Evolutionary conservation across 345 rosid species (phyloP), one percentile per base, ranked within the genome.

Genomic region (Moricandia arvensis): DNA sequence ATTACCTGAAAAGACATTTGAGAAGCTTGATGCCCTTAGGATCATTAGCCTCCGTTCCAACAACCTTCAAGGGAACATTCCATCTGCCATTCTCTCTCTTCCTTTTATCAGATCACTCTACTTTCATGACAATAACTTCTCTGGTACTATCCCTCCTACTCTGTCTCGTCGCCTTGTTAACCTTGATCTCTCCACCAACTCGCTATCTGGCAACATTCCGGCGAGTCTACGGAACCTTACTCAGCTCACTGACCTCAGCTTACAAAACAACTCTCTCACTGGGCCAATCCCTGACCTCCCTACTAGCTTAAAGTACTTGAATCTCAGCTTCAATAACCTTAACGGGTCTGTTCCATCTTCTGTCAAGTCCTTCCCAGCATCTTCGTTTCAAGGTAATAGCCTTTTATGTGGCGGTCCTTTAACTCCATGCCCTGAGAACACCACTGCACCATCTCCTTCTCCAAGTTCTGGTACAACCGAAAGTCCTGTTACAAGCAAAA

Each of bases 51-150:
- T 95, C 30, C 82, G 96, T 5, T 86, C 89, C 64, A 95, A 95
- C 82, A 12, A 30, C 29, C 87, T 95, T 7, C 77, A 49, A 53
- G 97, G 97, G 57, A 75, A 79, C 75, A 84, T 95, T 49, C 99
- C 99, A 13, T 57, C 88, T 55, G 89, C 86, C 62, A 27, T 92
- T 63, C 83, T 90, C 65, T 90, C 88, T 31, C 87, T 90, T 72
- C 96, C 97, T 69, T 89, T 88, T 5, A 87, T 95, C 75, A 87
- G 74, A 12, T 82, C 69, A n/a, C 10, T 90, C 41, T 87, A 75
- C 83, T 93, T 95, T 76, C 97, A 95, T 51, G 73, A 81, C 51
- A 95, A 95, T 87, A 88, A 88, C 81, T 83, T 95, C 67, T 92
- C 99, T 11, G 93, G 97, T 13, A 63, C 73, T 35, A 85, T 95